Evolutionary conservation across 176 grass and related monocot genomes (phyloP).

Genomic region (Alopecurus myosuroides): DNA sequence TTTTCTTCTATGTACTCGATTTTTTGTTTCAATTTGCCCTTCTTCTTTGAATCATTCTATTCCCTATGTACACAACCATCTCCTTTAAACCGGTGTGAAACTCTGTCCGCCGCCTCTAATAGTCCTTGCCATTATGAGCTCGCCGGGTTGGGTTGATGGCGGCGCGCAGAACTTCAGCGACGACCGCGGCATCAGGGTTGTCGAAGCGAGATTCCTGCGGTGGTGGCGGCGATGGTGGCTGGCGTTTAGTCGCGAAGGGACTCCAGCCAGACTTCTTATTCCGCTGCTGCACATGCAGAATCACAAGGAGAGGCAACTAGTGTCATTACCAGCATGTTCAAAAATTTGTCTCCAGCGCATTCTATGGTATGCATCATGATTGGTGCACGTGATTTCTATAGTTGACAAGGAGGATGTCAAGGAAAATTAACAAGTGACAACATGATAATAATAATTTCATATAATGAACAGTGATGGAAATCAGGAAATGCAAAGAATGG

Average conservation of each 20-base stretch:
- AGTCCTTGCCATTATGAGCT: conserved; percentile 26
- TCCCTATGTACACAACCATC: conserved; percentile 37
- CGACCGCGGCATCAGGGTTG: conserved; percentile 31
- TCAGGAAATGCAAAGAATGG: background rate
- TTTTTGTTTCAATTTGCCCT: background rate
- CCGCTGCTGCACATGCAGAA: conserved; percentile 14
- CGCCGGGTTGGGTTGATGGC: conserved; percentile 35
- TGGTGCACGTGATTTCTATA: conserved; percentile 12
- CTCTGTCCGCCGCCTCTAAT: conserved; percentile 13
- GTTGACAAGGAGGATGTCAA: background rate
- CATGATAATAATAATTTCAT: background rate
- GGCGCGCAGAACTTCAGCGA: conserved; percentile 11
- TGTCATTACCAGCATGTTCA: background rate
- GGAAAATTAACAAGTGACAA: background rate
- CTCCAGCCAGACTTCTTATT: conserved; percentile 52
- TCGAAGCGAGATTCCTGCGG: conserved; percentile 29
- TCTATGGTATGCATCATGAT: conserved; percentile 1
- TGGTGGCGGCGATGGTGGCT: conserved; percentile 11
- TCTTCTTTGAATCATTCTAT: conserved; percentile 33
- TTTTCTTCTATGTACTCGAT: conserved; percentile 34
- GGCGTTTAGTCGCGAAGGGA: conserved; percentile 45
- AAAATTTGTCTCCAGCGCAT: conserved; percentile 2
- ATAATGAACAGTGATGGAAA: background rate
- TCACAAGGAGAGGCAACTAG: background rate
- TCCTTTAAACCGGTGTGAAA: conserved; percentile 23